Percentiles rank a stretch among this genome's conserved stretches.
These are phyloP conservation scores for Adansonia digitata DNA, from an alignment of 345 rosid species.

Conservation along the genomic window DNA sequence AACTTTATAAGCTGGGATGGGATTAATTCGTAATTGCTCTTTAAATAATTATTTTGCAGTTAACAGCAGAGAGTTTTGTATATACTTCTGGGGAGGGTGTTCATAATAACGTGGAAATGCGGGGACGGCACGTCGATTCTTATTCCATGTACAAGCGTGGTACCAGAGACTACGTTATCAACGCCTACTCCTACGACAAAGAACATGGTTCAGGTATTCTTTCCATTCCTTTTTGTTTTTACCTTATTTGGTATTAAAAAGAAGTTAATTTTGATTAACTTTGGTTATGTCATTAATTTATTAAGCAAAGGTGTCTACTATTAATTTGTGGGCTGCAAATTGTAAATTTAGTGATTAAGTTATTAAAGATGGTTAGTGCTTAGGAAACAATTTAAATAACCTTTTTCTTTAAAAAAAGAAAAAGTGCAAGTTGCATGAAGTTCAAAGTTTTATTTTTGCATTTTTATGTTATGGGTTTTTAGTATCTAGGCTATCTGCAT, in stretches of 20 bases:
- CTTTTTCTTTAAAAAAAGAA: too few species aligned
- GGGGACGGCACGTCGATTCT: slow-evolving; percentile 58
- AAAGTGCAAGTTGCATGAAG: background rate
- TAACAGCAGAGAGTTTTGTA: slow-evolving; percentile 14
- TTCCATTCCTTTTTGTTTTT: background rate
- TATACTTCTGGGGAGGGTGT: slow-evolving; percentile 17
- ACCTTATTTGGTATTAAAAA: background rate
- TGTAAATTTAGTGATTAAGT: background rate
- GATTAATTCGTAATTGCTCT: background rate
- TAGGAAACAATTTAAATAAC: too few species aligned
- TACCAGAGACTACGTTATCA: slow-evolving; percentile 35
- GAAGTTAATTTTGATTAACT: background rate
- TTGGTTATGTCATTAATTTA: background rate
- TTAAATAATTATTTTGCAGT: slow-evolving; percentile 17
- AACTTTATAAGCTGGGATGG: background rate
- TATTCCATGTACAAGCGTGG: slow-evolving; percentile 44
- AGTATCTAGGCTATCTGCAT: background rate
- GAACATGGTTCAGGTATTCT: slow-evolving; percentile 50
- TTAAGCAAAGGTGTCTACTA: background rate
- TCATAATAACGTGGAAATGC: slow-evolving; percentile 35
- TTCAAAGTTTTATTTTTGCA: background rate
- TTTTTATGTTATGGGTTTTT: background rate
- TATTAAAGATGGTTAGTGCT: background rate
- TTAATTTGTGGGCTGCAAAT: background rate
- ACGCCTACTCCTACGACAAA: slow-evolving; percentile 31